A percentile compares a stretch with the other conserved stretches of the same genome.
Conservation (phyloP, 2,329 filamentous ascomycete species). For the Metarhizium humberi region DNA sequence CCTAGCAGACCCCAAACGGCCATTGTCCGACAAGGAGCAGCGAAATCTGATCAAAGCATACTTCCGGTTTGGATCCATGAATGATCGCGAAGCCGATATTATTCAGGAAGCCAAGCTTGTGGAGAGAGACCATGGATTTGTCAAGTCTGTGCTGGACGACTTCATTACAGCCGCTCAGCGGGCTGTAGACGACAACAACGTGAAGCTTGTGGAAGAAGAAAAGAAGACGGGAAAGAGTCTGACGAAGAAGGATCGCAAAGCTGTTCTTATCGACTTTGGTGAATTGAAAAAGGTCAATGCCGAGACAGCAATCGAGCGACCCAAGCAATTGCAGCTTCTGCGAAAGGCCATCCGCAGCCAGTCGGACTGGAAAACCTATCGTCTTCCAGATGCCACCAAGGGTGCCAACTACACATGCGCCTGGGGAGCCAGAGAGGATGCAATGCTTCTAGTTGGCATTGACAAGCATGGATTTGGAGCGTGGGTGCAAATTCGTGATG, state of each 20-base stretch:
- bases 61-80: conserved; percentile 82
- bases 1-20: conserved; percentile 75
- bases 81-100: conserved; percentile 80
- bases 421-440: conserved; percentile 91
- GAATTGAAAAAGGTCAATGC: conserved; percentile 94
- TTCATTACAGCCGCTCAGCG: conserved; percentile 52
- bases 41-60: conserved; percentile 86
- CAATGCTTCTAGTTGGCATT: conserved; percentile 93
- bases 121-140: conserved; percentile 72
- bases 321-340: conserved; percentile 78
- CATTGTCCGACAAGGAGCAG: conserved; percentile 85
- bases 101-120: conserved; percentile 76
- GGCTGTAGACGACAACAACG: conserved; percentile 57
- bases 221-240: conserved; percentile 71
- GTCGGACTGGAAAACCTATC: conserved; percentile 69
- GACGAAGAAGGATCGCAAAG: conserved; percentile 97
- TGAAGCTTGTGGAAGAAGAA: conserved; percentile 69
- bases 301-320: conserved; percentile 86
- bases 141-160: conserved; percentile 67
- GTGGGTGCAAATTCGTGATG: conserved; percentile 90
- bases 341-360: conserved; percentile 60
- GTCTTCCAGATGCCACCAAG: conserved; percentile 85
- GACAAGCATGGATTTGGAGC: conserved; percentile 90
- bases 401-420: conserved; percentile 82
- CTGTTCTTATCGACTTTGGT: conserved; percentile 87